Evolutionary conservation across 164 flowering plant species (phyloP), one percentile per base, ranked within the genome.

Genomic region (Stephania yunnanensis): DNA sequence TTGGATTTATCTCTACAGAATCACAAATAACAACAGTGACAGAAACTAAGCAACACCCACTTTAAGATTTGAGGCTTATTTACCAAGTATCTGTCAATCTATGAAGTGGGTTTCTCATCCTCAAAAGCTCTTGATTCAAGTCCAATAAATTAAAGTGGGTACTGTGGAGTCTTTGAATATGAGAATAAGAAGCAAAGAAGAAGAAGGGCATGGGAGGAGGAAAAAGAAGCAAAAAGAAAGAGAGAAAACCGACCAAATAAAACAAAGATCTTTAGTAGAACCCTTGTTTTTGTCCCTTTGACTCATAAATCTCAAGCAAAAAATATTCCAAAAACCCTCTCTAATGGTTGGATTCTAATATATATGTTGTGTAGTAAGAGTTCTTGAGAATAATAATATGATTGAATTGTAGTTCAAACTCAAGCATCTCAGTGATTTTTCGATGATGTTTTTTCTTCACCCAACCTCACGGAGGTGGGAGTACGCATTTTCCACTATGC

Each of bases 161-260:
- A 22, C 46, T 45, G 36, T 36, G 42, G 42, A 36, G 42, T 36
- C 71, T 67, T 68, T 66, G 31, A 53, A 68, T 29, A 52, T 68
- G 48, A 36, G 48, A 69, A 29, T 46, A 36, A 64, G 65, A 12
- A 36, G 76, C 67, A 71, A 70, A 66, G 61, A 48, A 66, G 61
- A 48, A 69, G 50, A 74, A 67, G 58, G 19, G 74, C 53, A 68
- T 61, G 53, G 75, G 73, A 58, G 73, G 55, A 66, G 11, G 69
- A 63, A 71, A 73, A 76, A 71, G 69, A 63, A 71, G 74, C 71
- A 71, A 58, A 29, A 19, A 25, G 46, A 67, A 53, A 71, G 61
- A 76, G 53, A 76, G n/a, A 50, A 30, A 22, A 75, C 76, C 72
- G 71, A 72, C 76, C 83, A 80, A 71, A 77, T 74, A 68, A 68